Base-by-base conservation (phyloP, 2,329 filamentous ascomycete species). In the Penicillium aurantiogriseum region DNA sequence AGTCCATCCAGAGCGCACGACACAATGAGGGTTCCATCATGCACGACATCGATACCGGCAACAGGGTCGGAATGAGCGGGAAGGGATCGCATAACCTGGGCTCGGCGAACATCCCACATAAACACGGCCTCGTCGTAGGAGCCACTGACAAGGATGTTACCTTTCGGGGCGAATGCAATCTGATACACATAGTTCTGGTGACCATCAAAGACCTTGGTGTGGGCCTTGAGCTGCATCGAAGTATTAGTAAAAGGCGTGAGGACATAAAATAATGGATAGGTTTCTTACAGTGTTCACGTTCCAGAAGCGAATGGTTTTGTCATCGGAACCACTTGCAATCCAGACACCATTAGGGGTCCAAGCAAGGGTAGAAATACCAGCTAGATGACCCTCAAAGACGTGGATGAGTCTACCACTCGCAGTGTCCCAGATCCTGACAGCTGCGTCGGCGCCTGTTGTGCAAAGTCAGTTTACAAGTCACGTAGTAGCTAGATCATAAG, bases 101-200 rank as follows among this genome's bases (percentile, higher is more conserved):
- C 92, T 0, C 91, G 91, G 15, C 94, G 84, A 15, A 97, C 90
- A 74, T 99, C 94, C 94, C 94, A 99, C 5, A 99, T 77, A 63
- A 96, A 97, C 0, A 99, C 91, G 5, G 94, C 94, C 79, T 99
- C 94, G 66, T 99, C 94, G 76, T 97, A 97, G 63, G 90, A 95
- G 13, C 94, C 94, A 64, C 90, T 95, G 17, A 92, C 94, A 35
- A 99, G 84, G 71, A 97, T 96, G 71, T 99, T 99, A 25, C 94
- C 94, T 74, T 97, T 97, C 2, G 94, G 94, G n/a, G 91, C 93
- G 74, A 97, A 97, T 6, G 92, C 92, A 35, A 99, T 81, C 50
- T 89, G 91, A 76, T 96, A 96, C 33, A 99, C 88, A 75, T 97
- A 97, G 76, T 95, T 97, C 74, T 97, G 92, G 69, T 99, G 94